Percentiles rank a stretch among this genome's conserved stretches.
phyloP scores from a whole-genome alignment of 768 basidiomycete species.

The Zangia roseola region DNA sequence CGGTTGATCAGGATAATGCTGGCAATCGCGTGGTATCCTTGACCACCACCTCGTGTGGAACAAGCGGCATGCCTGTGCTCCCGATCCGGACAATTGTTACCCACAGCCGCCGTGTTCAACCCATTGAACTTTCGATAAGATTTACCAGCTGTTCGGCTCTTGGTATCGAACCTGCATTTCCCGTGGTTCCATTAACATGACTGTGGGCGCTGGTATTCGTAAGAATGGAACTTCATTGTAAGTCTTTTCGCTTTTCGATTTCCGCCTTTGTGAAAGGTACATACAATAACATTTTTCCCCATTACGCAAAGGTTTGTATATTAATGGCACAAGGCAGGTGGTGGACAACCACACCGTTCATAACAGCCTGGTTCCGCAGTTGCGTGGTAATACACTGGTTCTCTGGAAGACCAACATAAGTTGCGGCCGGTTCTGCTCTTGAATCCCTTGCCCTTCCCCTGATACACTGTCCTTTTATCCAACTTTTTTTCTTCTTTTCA shows the following conservation, averaged over 20 bases:
- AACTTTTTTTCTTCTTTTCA: constrained; percentile 7
- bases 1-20: too few species aligned
- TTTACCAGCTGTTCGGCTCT: constrained; percentile 46
- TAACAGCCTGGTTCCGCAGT: background rate
- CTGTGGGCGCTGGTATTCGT: too few species aligned
- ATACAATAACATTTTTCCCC: constrained; percentile 11
- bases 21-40: background rate
- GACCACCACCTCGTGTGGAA: constrained; percentile 17
- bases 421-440: background rate
- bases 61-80: constrained; percentile 10
- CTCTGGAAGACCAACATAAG: constrained; percentile 4
- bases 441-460: background rate
- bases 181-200: background rate
- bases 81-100: constrained; percentile 22
- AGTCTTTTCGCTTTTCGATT: background rate
- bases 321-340: constrained; percentile 19
- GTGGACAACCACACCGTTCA: background rate
- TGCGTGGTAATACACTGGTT: constrained; percentile 4
- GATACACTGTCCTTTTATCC: constrained; percentile 1
- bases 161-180: constrained; percentile 22
- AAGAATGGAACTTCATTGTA: background rate
- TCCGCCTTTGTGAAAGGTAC: constrained; percentile 6
- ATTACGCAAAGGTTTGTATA: constrained; percentile 5
- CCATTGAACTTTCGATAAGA: constrained; percentile 37
- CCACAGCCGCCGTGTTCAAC: constrained; percentile 6